Evolutionary conservation across 2,329 filamentous ascomycete genomes (phyloP).

Genomic region (Torrubiellomyces zombiae): DNA sequence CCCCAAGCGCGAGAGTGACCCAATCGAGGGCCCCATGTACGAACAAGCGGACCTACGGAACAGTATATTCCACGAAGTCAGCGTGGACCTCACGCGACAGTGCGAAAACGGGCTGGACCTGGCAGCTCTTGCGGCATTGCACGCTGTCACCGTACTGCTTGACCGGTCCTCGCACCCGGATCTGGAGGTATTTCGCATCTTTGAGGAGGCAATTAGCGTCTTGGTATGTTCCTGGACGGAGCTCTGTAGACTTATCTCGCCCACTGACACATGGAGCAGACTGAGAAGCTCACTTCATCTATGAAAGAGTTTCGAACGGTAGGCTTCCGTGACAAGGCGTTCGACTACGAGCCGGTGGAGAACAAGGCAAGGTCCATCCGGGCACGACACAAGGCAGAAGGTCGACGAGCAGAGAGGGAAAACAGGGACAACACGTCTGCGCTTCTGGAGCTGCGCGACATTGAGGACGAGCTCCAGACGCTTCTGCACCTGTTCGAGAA

Average conservation of each 20-base stretch:
- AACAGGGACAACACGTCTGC: conserved; percentile 48
- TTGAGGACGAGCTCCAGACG: conserved; percentile 45
- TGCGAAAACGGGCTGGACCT: conserved; percentile 47
- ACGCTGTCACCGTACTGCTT: conserved; percentile 44
- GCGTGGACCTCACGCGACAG: conserved; percentile 43
- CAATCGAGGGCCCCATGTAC: conserved; percentile 36
- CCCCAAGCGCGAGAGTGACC: conserved; percentile 34
- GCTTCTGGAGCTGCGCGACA: conserved; percentile 43
- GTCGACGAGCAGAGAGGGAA: conserved; percentile 32
- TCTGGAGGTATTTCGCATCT: conserved; percentile 46
- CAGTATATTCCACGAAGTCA: conserved; percentile 49
- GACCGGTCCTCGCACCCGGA: conserved; percentile 43
- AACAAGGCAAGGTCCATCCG: conserved; percentile 22
- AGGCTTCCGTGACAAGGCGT: conserved; percentile 31
- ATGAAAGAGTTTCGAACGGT: conserved; percentile 45
- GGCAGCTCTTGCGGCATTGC: conserved; percentile 42
- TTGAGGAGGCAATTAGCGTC: conserved; percentile 49
- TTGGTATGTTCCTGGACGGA: conserved; percentile 31
- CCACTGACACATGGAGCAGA: conserved; percentile 36
- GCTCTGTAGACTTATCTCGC: conserved; percentile 50
- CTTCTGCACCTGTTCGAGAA: conserved; percentile 39
- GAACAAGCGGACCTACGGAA: conserved; percentile 45
- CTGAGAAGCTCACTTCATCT: conserved; percentile 43
- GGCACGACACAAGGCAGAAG: conserved; percentile 21
- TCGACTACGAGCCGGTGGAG: conserved; percentile 22